Evolutionary conservation across 768 basidiomycete genomes (phyloP).

Genomic region (Boletus pseudopeckii): DNA sequence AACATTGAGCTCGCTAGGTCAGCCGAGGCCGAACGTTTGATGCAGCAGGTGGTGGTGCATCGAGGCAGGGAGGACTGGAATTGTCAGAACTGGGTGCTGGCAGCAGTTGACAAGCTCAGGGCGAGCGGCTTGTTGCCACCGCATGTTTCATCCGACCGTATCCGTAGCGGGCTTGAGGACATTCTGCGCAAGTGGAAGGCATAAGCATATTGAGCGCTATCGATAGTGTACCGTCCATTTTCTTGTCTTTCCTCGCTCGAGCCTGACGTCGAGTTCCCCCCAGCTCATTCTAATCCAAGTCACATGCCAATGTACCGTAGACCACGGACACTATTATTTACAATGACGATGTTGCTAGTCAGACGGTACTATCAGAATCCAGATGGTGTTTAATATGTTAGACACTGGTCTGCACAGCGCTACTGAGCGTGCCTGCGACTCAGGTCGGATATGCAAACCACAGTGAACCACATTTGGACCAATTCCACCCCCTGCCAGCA

Average conservation of each 20-base stretch:
- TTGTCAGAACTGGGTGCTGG: slow-evolving; percentile 30
- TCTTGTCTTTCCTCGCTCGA: not conserved
- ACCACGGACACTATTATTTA: not conserved
- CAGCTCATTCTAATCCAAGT: not conserved
- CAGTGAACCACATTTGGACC: no score
- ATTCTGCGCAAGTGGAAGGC: slow-evolving; percentile 23
- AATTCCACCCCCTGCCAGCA: no score
- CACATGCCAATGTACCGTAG: not conserved
- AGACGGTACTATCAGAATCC: not conserved
- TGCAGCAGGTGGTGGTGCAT: slow-evolving; percentile 24
- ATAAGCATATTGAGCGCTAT: not conserved
- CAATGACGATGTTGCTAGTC: not conserved
- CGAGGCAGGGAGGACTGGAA: slow-evolving; percentile 32
- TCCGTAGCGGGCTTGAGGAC: slow-evolving; percentile 24
- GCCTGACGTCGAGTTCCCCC: slow-evolving; percentile 1
- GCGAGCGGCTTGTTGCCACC: slow-evolving; percentile 12
- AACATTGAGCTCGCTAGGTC: slow-evolving; percentile 15
- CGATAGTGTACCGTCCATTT: not conserved
- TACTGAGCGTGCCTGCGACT: no score
- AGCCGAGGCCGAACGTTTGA: slow-evolving; percentile 16
- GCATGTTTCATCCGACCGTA: slow-evolving; percentile 16
- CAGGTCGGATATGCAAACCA: no score
- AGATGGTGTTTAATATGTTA: not conserved
- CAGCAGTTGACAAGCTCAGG: slow-evolving; percentile 24
- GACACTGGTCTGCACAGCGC: no score